Percentiles rank a stretch among this genome's conserved stretches.
phyloP scores from a whole-genome alignment of 1,284 basidiomycete species.

The Cutaneotrichosporon dermatis region DNA sequence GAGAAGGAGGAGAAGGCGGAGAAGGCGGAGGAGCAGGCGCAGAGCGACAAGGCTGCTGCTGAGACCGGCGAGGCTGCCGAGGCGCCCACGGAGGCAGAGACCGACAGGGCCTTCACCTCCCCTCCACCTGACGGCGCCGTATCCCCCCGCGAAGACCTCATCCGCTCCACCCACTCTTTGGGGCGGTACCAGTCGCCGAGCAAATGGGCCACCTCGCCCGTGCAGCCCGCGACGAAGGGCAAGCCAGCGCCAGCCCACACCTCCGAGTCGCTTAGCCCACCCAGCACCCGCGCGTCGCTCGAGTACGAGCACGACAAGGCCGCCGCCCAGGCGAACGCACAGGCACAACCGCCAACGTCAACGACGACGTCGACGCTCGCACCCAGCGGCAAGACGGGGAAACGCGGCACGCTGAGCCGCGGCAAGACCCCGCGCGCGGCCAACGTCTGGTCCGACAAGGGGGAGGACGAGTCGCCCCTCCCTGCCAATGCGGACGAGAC shows the following conservation, averaged over 20 bases:
- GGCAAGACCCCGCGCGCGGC: slow-evolving; percentile 19
- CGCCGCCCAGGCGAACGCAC: not conserved
- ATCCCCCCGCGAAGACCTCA: not conserved
- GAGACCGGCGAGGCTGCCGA: too few relatives aligned
- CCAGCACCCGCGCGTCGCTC: slow-evolving; percentile 11
- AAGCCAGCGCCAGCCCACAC: slow-evolving; percentile 19
- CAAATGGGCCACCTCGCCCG: slow-evolving; percentile 15
- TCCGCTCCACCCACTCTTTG: slow-evolving; percentile 4
- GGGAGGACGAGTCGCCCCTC: slow-evolving; percentile 3
- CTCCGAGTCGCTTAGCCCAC: slow-evolving; percentile 13
- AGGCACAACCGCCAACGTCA: too few relatives aligned
- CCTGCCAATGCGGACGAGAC: not conserved
- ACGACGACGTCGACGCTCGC: not conserved
- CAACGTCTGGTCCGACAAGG: slow-evolving; percentile 11
- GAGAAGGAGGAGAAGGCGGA: not conserved
- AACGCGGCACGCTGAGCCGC: slow-evolving; percentile 15
- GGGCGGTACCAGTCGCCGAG: slow-evolving; percentile 7
- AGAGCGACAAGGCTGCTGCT: too few relatives aligned
- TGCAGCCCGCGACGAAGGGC: slow-evolving; percentile 18
- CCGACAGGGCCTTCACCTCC: too few relatives aligned
- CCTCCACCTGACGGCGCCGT: not conserved
- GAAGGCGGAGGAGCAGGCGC: not conserved
- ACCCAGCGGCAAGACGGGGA: not conserved
- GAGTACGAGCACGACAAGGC: slow-evolving; percentile 6
- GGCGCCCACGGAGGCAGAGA: too few relatives aligned